A percentile compares a stretch with the other conserved stretches of the same genome.
Evolutionary conservation across 2,329 filamentous ascomycete genomes (phyloP).

Genomic region (Leptographium radiaticola): DNA sequence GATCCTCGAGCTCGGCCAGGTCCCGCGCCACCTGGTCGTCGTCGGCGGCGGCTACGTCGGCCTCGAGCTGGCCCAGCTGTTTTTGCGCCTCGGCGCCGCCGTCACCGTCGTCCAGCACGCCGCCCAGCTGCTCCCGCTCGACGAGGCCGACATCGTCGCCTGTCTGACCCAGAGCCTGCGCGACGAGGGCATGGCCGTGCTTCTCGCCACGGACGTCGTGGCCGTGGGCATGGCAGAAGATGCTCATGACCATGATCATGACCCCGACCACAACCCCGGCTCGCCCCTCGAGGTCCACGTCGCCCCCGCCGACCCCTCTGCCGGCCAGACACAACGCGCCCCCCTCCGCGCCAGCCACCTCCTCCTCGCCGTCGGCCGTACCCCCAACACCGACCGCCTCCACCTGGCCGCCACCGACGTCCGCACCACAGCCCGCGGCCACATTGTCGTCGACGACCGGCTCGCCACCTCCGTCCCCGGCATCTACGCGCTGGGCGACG

Average conservation of each 20-base stretch:
- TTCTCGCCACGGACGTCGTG: not conserved
- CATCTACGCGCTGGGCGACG: not conserved
- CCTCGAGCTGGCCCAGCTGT: not conserved
- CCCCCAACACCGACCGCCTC: not conserved
- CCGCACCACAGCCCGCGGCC: not conserved
- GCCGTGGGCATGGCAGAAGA: not conserved
- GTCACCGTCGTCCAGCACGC: not conserved
- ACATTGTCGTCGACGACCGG: not conserved
- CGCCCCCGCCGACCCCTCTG: not conserved
- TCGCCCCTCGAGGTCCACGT: not conserved
- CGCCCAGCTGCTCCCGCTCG: not conserved
- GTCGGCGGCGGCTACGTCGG: not conserved
- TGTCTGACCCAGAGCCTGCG: not conserved
- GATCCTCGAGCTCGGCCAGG: not conserved
- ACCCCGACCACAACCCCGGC: no score
- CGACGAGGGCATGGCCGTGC: not conserved
- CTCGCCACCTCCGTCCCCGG: not conserved
- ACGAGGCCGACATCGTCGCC: not conserved
- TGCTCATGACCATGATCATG: no score
- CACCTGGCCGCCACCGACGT: not conserved
- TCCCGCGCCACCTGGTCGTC: not conserved
- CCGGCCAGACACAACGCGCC: not conserved
- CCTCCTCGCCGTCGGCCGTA: not conserved
- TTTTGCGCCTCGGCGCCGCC: not conserved
- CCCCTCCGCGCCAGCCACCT: not conserved